Conservation (phyloP, 2,329 filamentous ascomycete genomes). For the Fonsecaea erecta region DNA sequence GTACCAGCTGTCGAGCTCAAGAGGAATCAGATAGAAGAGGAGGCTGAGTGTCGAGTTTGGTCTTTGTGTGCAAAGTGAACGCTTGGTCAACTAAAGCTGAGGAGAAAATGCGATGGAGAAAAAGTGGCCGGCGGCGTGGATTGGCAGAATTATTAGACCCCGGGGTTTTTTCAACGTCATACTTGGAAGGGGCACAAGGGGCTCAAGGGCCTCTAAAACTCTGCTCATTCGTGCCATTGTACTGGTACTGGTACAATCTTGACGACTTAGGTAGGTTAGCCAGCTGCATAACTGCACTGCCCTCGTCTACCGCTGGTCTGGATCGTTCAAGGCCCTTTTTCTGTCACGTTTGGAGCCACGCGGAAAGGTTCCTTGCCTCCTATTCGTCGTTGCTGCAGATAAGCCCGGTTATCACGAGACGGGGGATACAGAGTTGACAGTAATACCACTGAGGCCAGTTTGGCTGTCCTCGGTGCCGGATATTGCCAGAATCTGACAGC, state of each 20-base stretch:
- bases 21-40: background rate
- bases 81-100: conserved; percentile 6
- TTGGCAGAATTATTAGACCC: conserved; percentile 7
- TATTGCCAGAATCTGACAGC: background rate
- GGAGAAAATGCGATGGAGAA: conserved; percentile 11
- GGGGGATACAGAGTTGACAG: background rate
- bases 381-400: background rate
- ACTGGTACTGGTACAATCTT: background rate
- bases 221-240: too few species aligned
- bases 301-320: background rate
- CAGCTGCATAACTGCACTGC: background rate
- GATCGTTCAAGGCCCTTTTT: background rate
- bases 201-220: background rate
- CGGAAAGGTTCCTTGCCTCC: background rate
- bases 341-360: background rate
- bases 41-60: background rate
- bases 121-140: conserved; percentile 9
- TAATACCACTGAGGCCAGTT: background rate
- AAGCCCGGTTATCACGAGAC: background rate
- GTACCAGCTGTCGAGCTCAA: background rate
- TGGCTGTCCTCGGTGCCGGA: background rate
- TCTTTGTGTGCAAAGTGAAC: conserved; percentile 7
- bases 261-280: background rate
- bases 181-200: background rate
- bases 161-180: conserved; percentile 6